Conservation (phyloP, 2,329 filamentous ascomycete species). For the Ascochyta viciae-villosae region DNA sequence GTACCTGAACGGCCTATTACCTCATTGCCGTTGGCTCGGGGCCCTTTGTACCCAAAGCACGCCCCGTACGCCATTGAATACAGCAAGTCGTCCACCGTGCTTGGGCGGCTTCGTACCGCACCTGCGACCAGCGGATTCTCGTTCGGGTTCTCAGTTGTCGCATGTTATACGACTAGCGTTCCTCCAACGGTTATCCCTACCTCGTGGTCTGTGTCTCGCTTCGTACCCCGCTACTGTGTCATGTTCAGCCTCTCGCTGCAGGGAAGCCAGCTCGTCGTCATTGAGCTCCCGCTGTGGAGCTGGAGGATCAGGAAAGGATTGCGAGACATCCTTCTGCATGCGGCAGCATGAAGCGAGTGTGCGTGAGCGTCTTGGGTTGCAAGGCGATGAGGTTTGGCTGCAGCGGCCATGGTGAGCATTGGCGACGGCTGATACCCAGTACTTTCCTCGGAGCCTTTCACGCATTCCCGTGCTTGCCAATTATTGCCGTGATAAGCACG, state of each 20-base stretch:
- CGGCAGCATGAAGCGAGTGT: slow-evolving; percentile 13
- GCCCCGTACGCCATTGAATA: neutral
- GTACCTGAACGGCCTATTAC: neutral
- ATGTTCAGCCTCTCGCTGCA: slow-evolving; percentile 18
- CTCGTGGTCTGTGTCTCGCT: slow-evolving; percentile 24
- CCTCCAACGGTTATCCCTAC: slow-evolving; percentile 28
- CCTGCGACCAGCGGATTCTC: slow-evolving; percentile 1
- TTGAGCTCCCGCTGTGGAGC: slow-evolving; percentile 15
- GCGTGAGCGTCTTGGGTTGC: neutral
- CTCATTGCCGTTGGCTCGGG: neutral
- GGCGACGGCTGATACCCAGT: neutral
- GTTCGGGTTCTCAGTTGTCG: slow-evolving; percentile 11
- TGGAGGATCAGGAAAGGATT: slow-evolving; percentile 11
- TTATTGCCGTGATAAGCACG: neutral
- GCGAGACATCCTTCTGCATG: slow-evolving; percentile 7
- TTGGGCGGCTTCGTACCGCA: neutral
- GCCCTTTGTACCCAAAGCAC: neutral
- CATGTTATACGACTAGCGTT: slow-evolving; percentile 29
- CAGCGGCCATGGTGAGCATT: neutral
- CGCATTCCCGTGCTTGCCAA: neutral
- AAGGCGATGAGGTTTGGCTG: neutral
- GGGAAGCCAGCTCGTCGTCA: neutral
- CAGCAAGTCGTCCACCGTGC: neutral
- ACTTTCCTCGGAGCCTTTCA: neutral
- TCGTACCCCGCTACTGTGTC: slow-evolving; percentile 26